A percentile compares a stretch with the other conserved stretches of the same genome.
phyloP scores from a whole-genome alignment of 2,329 filamentous ascomycete genomes.

The Tolypocladium album region DNA sequence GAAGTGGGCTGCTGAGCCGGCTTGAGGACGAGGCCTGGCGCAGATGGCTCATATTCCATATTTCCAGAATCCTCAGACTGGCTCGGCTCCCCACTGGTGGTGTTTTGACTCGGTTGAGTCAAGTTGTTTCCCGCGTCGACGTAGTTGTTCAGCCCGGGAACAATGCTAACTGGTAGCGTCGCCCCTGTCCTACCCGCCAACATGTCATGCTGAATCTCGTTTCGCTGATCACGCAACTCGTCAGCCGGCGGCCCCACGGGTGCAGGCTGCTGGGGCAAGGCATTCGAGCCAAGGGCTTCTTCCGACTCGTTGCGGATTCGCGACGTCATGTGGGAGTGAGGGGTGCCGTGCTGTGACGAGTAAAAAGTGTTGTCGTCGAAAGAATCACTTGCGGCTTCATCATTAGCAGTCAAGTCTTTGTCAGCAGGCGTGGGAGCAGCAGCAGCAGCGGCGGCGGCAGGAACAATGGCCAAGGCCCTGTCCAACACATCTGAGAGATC shows the following conservation, averaged over 20 bases:
- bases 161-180: conserved; percentile 8
- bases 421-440: conserved; percentile 49
- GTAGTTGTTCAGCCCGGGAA: conserved; percentile 22
- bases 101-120: conserved; percentile 14
- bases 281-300: conserved; percentile 13
- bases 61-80: conserved; percentile 30
- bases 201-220: conserved; percentile 5
- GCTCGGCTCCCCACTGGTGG: conserved; percentile 28
- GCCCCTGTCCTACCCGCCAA: neutral
- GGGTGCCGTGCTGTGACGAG: conserved; percentile 84
- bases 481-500: conserved; percentile 63
- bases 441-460: conserved; percentile 36
- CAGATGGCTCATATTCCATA: conserved; percentile 11
- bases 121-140: conserved; percentile 6
- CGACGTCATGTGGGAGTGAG: conserved; percentile 38
- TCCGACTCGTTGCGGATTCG: conserved; percentile 35
- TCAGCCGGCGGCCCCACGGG: neutral
- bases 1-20: conserved; percentile 9
- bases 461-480: conserved; percentile 60
- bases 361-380: conserved; percentile 94
- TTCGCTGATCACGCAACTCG: neutral
- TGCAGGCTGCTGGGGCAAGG: conserved; percentile 3
- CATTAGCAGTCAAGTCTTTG: conserved; percentile 41
- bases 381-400: conserved; percentile 60
- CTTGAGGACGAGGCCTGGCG: conserved; percentile 5